Percentiles rank a stretch among this genome's conserved stretches.
Conservation (phyloP, 352 stramenopile genomes). For the Phytophthora pini region DNA sequence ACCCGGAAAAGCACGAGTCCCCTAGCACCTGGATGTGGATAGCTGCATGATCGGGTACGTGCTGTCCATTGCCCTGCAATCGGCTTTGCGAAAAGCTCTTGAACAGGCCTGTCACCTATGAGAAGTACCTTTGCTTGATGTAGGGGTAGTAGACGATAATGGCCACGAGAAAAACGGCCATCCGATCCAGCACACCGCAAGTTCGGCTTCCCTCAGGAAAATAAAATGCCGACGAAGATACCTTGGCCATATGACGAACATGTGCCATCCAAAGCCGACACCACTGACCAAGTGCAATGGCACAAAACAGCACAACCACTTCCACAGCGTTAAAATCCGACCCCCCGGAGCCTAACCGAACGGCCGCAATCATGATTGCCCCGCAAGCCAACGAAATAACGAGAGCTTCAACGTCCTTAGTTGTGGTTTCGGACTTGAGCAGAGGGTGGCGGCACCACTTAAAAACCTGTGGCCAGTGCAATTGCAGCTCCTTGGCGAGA, state of each 20-base stretch:
- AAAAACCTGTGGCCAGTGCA: slow-evolving; percentile 35
- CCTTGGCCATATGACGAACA: slow-evolving; percentile 51
- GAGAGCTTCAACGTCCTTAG: slow-evolving; percentile 40
- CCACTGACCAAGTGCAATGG: slow-evolving; percentile 49
- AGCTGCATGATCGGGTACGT: too few relatives aligned
- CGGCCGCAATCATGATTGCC: slow-evolving; percentile 41
- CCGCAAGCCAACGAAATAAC: slow-evolving; percentile 40
- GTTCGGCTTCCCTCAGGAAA: slow-evolving; percentile 34
- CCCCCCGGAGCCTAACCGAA: slow-evolving; percentile 28
- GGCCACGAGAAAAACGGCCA: slow-evolving; percentile 51
- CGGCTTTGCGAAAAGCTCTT: background rate
- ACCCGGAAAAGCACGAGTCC: slow-evolving; percentile 3
- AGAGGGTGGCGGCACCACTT: slow-evolving; percentile 23
- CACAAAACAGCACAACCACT: slow-evolving; percentile 48
- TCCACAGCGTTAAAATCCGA: slow-evolving; percentile 38
- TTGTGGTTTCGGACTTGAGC: slow-evolving; percentile 34
- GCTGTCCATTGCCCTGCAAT: background rate
- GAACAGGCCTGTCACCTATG: slow-evolving; percentile 8
- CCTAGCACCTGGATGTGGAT: background rate
- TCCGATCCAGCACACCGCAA: slow-evolving; percentile 52
- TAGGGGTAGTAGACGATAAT: slow-evolving; percentile 62
- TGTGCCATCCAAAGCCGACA: slow-evolving; percentile 43
- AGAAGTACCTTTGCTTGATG: slow-evolving; percentile 47
- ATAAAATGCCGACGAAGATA: slow-evolving; percentile 56
- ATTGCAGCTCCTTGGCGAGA: slow-evolving; percentile 30